phyloP scores from a whole-genome alignment of 805 yeast species.

The Millerago galiae region DNA sequence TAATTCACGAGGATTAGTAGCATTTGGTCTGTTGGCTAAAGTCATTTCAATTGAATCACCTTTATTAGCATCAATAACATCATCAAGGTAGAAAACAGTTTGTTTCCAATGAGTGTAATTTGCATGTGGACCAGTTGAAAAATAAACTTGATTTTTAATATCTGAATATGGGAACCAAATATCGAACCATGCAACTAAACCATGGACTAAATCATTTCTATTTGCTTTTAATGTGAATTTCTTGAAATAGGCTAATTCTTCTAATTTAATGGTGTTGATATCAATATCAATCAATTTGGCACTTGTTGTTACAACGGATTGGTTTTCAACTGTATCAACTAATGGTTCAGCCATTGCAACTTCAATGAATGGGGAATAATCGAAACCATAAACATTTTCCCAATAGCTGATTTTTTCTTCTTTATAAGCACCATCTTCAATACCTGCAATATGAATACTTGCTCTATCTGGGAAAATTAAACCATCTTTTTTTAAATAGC shows the following conservation, averaged over 20 bases:
- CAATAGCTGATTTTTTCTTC: conserved; percentile 88
- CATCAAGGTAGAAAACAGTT: conserved; percentile 84
- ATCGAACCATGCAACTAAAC: conserved; percentile 91
- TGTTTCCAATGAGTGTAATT: conserved; percentile 99
- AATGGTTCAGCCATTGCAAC: conserved; percentile 89
- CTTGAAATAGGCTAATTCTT: conserved; percentile 70
- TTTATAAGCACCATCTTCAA: conserved; percentile 90
- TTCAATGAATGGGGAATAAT: conserved; percentile 83
- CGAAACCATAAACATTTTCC: conserved; percentile 97
- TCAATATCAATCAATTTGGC: conserved; percentile 74
- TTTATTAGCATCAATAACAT: conserved; percentile 66
- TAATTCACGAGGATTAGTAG: conserved; percentile 77
- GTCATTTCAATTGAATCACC: conserved; percentile 74
- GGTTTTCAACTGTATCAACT: conserved; percentile 88
- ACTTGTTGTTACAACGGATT: conserved; percentile 68
- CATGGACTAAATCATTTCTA: conserved; percentile 79
- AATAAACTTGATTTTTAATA: conserved; percentile 52
- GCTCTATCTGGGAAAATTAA: conserved; percentile 93
- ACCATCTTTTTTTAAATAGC: conserved; percentile 72
- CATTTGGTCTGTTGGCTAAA: conserved; percentile 72
- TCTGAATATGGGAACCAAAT: conserved; percentile 71
- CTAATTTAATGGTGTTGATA: conserved; percentile 79
- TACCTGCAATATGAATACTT: conserved; percentile 80
- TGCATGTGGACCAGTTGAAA: conserved; percentile 93
- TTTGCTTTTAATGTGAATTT: conserved; percentile 68